Base-by-base conservation (phyloP, 345 rosid genomes). In the Rhizophora apiculata region DNA sequence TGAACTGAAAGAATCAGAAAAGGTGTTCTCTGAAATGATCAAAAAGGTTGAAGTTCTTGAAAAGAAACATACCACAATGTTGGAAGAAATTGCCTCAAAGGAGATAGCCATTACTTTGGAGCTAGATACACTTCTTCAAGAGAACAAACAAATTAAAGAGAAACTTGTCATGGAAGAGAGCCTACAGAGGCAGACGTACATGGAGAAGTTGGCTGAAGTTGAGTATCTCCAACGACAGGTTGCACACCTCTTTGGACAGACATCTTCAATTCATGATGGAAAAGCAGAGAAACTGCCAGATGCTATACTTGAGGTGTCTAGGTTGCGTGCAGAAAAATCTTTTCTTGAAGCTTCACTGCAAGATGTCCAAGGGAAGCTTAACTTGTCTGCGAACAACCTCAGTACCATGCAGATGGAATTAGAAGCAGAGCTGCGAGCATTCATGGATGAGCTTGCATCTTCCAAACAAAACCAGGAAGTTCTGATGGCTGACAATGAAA, bases 71-170 rank as follows among this genome's bases (percentile, higher is more conserved):
- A 63, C 70, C 57, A 78, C 74, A 1, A 67, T 82, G 78, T 61
- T 82, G 74, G 88, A 88, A 81, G 94, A 86, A 82, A 71, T 84
- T 22, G 70, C 78, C 66, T 81, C 84, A 1, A 88, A 88, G 74
- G 91, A 86, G 85, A 78, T 18, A 63, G 94, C 89, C 63, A 63
- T 88, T 22, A 60, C 60, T 68, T 67, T 83, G 34, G 94, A 85
- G 76, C 72, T 88, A 51, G 84, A 82, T 65, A 78, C 79, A 31
- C 80, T 88, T 79, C 60, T 82, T 70, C 73, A 70, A 15, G 94
- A 88, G 76, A 83, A 85, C 68, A 78, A 46, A 49, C 69, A 68
- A 6, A 68, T 75, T 58, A 77, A 82, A 59, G 79, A 85, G 63
- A 77, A 75, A 71, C 73, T 83, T 58, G 69, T 74, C 61, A 55